Percentiles rank a stretch among this genome's conserved stretches.
Conservation (phyloP, 805 yeast genomes). For the Priceomyces melissophilus region DNA sequence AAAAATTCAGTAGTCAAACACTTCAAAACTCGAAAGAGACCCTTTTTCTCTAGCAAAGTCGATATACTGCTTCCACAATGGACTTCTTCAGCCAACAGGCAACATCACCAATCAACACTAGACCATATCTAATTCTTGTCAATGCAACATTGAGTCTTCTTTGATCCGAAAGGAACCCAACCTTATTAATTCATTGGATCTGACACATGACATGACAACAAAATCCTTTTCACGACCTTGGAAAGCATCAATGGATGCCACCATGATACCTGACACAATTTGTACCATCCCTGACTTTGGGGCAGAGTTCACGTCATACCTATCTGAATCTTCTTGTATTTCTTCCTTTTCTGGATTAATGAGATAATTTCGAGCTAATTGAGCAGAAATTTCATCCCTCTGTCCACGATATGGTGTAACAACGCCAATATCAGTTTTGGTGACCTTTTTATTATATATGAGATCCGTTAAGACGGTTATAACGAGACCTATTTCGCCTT, state of each 20-base stretch:
- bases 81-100: slow-evolving; percentile 41
- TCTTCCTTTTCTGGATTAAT: slow-evolving; percentile 53
- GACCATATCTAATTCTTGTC: slow-evolving; percentile 82
- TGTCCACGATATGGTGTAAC: slow-evolving; percentile 77
- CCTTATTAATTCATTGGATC: slow-evolving; percentile 69
- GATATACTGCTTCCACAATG: slow-evolving; percentile 51
- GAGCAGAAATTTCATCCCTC: slow-evolving; percentile 55
- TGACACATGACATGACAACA: slow-evolving; percentile 49
- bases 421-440: slow-evolving; percentile 53
- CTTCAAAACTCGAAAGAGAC: slow-evolving; percentile 21
- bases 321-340: slow-evolving; percentile 52
- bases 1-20: slow-evolving; percentile 9
- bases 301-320: slow-evolving; percentile 52
- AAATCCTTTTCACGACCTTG: slow-evolving; percentile 59
- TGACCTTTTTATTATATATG: slow-evolving; percentile 51
- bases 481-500: slow-evolving; percentile 49
- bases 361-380: slow-evolving; percentile 46
- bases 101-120: slow-evolving; percentile 44
- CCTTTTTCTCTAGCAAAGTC: slow-evolving; percentile 32
- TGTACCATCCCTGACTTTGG: slow-evolving; percentile 49
- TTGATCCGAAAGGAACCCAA: slow-evolving; percentile 83
- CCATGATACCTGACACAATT: slow-evolving; percentile 42
- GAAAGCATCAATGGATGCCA: slow-evolving; percentile 62
- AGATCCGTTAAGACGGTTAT: slow-evolving; percentile 47
- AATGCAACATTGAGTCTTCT: slow-evolving; percentile 86